Evolutionary conservation across 257 asterid species (phyloP), one percentile per base, ranked within the genome.

Genomic region (Sherardia arvensis): DNA sequence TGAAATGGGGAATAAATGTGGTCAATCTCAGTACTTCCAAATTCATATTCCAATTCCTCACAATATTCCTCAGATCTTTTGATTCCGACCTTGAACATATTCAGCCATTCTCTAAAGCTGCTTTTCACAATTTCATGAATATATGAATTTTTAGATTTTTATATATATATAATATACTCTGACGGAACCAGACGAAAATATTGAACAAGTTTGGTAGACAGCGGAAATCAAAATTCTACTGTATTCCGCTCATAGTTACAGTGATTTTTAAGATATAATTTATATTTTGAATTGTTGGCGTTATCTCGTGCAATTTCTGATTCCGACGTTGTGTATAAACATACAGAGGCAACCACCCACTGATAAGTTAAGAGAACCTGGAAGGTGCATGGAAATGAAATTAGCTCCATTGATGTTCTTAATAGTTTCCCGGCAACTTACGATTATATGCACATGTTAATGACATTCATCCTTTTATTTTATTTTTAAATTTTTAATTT

Each of bases 31-130:
- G 12, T 36, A 53, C 15, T 26, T 53, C 59, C 40, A 7, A 61
- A 60, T 53, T 21, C 59, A 47, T 28, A n/a, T 28, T 10, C 67
- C 61, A 38, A 38, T 38, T 38, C 47, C 47, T 2, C 11, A 0
- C n/a, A 43, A 53, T 66, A 66, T 54, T 66, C 56, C 54, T 54
- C 21, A 27, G 15, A 60, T 32, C 51, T 60, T 38, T 68, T 68
- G 67, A 68, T 60, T 60, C 73, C 33, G 22, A 21, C 7, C 25
- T 8, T 32, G 69, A 65, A 65, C 34, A 5, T 17, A 58, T 9
- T 7, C 15, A 30, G 40, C 17, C 34, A 22, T 43, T 32, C 38
- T 53, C 7, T 8, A 6, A 68, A 23, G 59, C 38, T 49, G 7
- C 72, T 22, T 68, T 36, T 30, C 0, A 25, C 4, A 15, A 43